phyloP scores from a whole-genome alignment of 2,329 filamentous ascomycete genomes.

The Trichoderma harzianum region DNA sequence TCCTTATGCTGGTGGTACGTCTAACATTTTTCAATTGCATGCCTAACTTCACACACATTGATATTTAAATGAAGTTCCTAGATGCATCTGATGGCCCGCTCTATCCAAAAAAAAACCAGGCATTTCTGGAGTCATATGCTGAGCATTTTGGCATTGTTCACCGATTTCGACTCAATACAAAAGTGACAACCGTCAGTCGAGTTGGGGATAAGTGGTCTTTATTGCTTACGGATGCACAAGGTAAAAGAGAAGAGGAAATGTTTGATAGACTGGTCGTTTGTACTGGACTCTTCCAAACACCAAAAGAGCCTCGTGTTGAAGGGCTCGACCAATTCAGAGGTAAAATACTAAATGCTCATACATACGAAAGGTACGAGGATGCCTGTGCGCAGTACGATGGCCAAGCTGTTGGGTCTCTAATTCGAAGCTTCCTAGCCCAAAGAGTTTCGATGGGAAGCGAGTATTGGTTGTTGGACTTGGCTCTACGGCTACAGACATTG shows the following conservation, averaged over 20 bases:
- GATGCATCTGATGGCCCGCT: neutral
- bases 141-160: neutral
- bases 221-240: neutral
- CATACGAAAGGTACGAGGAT: neutral
- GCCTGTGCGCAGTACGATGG: neutral
- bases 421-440: constrained; percentile 17
- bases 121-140: neutral
- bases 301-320: neutral
- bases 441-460: constrained; percentile 29
- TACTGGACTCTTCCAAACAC: neutral
- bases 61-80: neutral
- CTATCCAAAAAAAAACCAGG: neutral
- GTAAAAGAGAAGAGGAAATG: neutral
- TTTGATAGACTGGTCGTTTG: neutral
- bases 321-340: neutral
- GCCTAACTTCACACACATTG: too few species aligned
- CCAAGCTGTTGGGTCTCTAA: neutral
- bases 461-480: constrained; percentile 45
- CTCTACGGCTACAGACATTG: constrained; percentile 35
- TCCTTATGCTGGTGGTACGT: neutral
- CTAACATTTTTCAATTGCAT: neutral
- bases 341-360: neutral
- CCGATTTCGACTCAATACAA: neutral
- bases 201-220: neutral
- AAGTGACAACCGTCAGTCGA: neutral